Conservation (phyloP, 2,329 filamentous ascomycete species). For the Acrocalymma vagum region DNA sequence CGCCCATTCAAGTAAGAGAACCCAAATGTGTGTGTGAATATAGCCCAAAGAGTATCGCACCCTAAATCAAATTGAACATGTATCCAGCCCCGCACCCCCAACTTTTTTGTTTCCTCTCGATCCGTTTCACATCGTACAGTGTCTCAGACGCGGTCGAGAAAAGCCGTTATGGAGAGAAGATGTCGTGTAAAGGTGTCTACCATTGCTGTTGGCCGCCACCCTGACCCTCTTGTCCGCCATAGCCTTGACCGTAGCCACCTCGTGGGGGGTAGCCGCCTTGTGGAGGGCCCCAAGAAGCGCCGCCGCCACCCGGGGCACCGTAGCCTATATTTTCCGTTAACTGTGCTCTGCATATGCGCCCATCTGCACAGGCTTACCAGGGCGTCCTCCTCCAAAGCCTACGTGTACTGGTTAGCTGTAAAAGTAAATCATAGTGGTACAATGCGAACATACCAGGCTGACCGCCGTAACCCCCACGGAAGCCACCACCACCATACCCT, state of each 20-base stretch:
- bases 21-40: no score
- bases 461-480: slow-evolving; percentile 29
- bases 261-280: slow-evolving; percentile 42
- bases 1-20: slow-evolving; percentile 34
- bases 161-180: no score
- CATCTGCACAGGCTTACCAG: slow-evolving; percentile 19
- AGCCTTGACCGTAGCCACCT: slow-evolving; percentile 40
- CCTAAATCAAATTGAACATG: slow-evolving; percentile 5
- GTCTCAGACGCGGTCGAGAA: no score
- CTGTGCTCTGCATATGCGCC: background rate
- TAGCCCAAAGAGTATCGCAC: background rate
- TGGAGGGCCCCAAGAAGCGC: slow-evolving; percentile 32
- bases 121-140: background rate
- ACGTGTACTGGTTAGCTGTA: slow-evolving; percentile 9
- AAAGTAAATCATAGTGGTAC: slow-evolving; percentile 1
- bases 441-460: slow-evolving; percentile 8
- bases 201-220: slow-evolving; percentile 41
- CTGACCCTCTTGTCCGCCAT: slow-evolving; percentile 33
- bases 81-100: no score
- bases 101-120: no score
- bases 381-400: slow-evolving; percentile 29
- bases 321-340: slow-evolving; percentile 25
- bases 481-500: slow-evolving; percentile 45
- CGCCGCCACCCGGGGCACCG: slow-evolving; percentile 33
- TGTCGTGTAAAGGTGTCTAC: slow-evolving; percentile 28